phyloP scores from a whole-genome alignment of 805 yeast genomes.

The Yamadazyma insecticola region DNA sequence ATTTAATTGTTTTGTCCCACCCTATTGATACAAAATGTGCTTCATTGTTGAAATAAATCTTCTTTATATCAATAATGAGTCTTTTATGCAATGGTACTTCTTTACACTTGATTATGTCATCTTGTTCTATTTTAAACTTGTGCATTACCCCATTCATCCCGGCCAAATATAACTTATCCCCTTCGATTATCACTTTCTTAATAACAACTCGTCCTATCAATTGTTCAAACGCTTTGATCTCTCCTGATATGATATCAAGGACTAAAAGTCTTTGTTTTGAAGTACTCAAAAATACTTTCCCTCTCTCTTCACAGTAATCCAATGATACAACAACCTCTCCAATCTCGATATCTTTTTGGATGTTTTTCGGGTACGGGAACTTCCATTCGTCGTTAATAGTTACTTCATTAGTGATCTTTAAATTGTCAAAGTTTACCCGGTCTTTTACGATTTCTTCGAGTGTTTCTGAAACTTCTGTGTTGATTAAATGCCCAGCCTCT shows the following conservation, averaged over 20 bases:
- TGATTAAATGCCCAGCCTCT: constrained; percentile 38
- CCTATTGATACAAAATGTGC: constrained; percentile 52
- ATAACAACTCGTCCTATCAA: constrained; percentile 19
- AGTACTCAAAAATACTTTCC: constrained; percentile 8
- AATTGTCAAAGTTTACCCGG: constrained; percentile 23
- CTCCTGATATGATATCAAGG: constrained; percentile 13
- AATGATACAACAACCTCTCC: constrained; percentile 23
- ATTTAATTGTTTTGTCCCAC: constrained; percentile 47
- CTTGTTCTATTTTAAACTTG: constrained; percentile 4
- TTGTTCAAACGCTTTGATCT: constrained; percentile 15
- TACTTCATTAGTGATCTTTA: constrained; percentile 9
- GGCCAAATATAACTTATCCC: constrained; percentile 29
- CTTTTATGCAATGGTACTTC: constrained; percentile 30
- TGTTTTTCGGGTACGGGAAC: constrained; percentile 24
- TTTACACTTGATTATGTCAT: constrained; percentile 2
- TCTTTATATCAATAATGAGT: constrained; percentile 35
- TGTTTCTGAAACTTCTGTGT: constrained; percentile 12
- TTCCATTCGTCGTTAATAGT: constrained; percentile 22
- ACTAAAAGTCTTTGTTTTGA: constrained; percentile 14
- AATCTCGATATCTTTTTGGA: constrained; percentile 5
- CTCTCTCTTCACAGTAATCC: constrained; percentile 6
- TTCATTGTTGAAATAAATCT: constrained; percentile 12
- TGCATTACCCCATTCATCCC: constrained; percentile 51
- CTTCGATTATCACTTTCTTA: constrained; percentile 29
- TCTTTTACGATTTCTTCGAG: constrained; percentile 38